Evolutionary conservation across 2,329 filamentous ascomycete genomes (phyloP).

Genomic region (Aspergillus awamori): DNA sequence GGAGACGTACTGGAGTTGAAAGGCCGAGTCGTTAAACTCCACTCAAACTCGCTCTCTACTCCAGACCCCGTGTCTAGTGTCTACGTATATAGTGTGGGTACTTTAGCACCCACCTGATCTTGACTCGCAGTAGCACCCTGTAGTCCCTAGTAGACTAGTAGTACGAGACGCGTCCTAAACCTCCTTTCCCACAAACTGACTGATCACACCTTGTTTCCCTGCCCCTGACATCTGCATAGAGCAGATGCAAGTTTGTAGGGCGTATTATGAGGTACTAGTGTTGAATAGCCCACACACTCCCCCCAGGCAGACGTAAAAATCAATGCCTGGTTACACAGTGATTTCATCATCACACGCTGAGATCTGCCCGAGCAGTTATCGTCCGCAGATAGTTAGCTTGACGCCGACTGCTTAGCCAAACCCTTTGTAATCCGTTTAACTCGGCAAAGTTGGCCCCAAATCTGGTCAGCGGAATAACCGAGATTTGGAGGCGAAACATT

Average conservation of each 20-base stretch:
- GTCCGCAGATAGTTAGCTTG: neutral
- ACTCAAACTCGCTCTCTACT: neutral
- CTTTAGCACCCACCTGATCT: neutral
- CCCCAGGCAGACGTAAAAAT: neutral
- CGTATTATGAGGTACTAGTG: neutral
- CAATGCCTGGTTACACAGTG: neutral
- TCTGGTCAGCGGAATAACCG: constrained; percentile 7
- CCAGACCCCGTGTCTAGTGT: neutral
- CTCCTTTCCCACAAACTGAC: neutral
- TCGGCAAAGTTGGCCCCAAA: neutral
- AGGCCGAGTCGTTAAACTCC: neutral
- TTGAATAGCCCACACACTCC: neutral
- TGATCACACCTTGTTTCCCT: neutral
- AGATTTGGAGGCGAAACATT: constrained; percentile 8
- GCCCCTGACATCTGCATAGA: neutral
- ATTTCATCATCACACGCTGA: neutral
- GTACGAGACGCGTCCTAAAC: too few species aligned
- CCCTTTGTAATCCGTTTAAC: neutral
- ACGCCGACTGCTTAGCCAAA: neutral
- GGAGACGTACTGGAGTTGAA: neutral
- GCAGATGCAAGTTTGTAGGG: neutral
- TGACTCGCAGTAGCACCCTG: neutral
- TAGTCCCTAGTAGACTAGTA: neutral
- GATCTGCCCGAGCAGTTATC: neutral
- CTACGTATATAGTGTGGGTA: neutral